Evolutionary conservation across 1,139 yeast species (phyloP), one percentile per base, ranked within the genome.

Genomic region (Pichia sp.): DNA sequence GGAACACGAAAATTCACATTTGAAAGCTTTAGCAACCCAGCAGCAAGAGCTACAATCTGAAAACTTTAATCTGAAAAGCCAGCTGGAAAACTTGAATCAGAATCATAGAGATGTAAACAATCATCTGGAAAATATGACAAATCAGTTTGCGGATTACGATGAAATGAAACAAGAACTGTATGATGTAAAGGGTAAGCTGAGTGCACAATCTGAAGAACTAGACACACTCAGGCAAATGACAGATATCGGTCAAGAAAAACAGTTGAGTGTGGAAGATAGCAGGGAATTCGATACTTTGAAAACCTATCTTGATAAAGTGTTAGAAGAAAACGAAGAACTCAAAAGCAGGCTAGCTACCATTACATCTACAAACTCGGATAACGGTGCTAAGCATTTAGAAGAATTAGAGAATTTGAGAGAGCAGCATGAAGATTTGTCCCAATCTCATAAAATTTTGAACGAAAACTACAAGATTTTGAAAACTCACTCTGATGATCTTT

Each of bases 391-490:
- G 41, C 13, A 30, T 30, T 16, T 23, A 13, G 15, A 42, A 19
- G 56, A 55, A 36, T n/a, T 42, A 4, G 45, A 51, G 38, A 23
- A 26, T 19, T 29, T 47, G 11, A 47, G 50, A 10, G 13, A 41
- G 10, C 26, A 51, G 19, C 26, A 54, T 42, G 46, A 54, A 29
- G 41, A 45, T 38, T 42, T 52, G 10, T 16, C 16, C 19, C 16
- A 51, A 50, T 51, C 52, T 31, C 53, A 57, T 41, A 45, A 49
- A 13, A 45, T 47, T 8, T 74, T 63, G 63, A 70, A 57, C 70
- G 75, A 49, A 11, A 49, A 53, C 23, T 51, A 53, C 23, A 34
- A 43, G 16, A n/a, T 26, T n/a, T 49, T 51, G 15, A 43, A 49
- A 38, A 40, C 34, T 15, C 43, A 53, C 8, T 41, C 50, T 10